Evolutionary conservation across 768 basidiomycete species (phyloP), one percentile per base, ranked within the genome.

Genomic region (Paxillus involutus): DNA sequence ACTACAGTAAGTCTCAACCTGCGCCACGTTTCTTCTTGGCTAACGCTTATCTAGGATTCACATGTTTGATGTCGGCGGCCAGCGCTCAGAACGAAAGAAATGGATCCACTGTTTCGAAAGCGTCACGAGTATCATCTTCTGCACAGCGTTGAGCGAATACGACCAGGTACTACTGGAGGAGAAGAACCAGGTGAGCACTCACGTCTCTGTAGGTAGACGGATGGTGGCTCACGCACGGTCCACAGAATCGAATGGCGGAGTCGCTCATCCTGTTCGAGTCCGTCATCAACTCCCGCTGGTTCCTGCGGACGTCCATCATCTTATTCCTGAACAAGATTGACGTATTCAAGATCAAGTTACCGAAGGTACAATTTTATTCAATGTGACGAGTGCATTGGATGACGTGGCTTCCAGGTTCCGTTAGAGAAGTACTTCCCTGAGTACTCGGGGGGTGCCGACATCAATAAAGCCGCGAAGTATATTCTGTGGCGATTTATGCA

Each of bases 401-500:
- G 39, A 53, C 19, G 35, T 30, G 21, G 0, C 7, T 1, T 12
- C 14, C 61, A 87, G 85, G 81, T 88, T 0, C 88, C 88, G 4
- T 70, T 92, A n/a, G 87, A 89, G 56, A 74, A 76, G 41, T 88
- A 88, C 67, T 94, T 94, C 69, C 84, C 91, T 4, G 93, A 94
- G 64, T 95, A 95, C 69, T 89, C 89, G 0, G 91, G 91, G 32
- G 92, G 92, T 4, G 71, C 85, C 4, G 91, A 95, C 63, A 90
- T 95, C 69, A 94, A 93, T 75, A 95, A 95, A 70, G 93, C 92
- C 2, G 92, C 94, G 0, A 94, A 94, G 62, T 96, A 92, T 59
- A 94, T 98, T 49, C 75, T 98, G 36, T 97, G 93, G 94, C 76
- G 89, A 63, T 98, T 96, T 63, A 94, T 94, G 80, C 91, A 96